Percentiles rank a stretch among this genome's conserved stretches.
phyloP scores from a whole-genome alignment of 2,329 filamentous ascomycete species.

The Fusarium secorum region DNA sequence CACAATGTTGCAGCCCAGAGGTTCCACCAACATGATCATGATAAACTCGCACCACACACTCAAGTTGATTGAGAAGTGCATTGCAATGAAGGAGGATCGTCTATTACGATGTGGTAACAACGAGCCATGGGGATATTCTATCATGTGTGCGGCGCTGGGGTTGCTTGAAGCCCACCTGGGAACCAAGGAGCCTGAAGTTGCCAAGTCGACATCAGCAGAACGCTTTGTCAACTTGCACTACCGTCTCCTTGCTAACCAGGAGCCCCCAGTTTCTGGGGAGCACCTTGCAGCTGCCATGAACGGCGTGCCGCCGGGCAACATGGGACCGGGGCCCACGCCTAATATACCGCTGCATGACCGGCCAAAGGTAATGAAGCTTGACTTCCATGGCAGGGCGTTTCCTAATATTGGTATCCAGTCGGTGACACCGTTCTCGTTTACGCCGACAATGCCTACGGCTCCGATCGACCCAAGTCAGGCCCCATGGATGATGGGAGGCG shows the following conservation, averaged over 20 bases:
- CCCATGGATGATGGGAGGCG: conserved; percentile 47
- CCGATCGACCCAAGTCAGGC: conserved; percentile 47
- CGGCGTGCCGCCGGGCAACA: conserved; percentile 35
- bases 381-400: conserved; percentile 37
- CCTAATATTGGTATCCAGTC: conserved; percentile 50
- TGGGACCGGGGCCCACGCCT: conserved; percentile 41
- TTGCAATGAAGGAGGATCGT: conserved; percentile 67
- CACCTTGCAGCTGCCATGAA: conserved; percentile 37
- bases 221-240: conserved; percentile 67
- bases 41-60: conserved; percentile 67
- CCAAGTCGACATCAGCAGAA: conserved; percentile 67
- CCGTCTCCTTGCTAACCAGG: conserved; percentile 63
- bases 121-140: conserved; percentile 70
- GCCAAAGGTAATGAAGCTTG: conserved; percentile 49
- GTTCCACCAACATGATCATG: conserved; percentile 69
- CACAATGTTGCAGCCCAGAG: conserved; percentile 66
- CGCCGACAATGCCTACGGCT: conserved; percentile 47
- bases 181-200: conserved; percentile 63
- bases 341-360: conserved; percentile 49
- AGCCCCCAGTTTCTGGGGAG: conserved; percentile 51
- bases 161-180: conserved; percentile 67
- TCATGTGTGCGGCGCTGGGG: conserved; percentile 68
- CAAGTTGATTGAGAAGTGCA: conserved; percentile 67
- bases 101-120: conserved; percentile 69
- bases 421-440: conserved; percentile 52